Evolutionary conservation across 1,139 yeast species (phyloP), one percentile per base, ranked within the genome.

Genomic region (Geotrichum klebahnii): DNA sequence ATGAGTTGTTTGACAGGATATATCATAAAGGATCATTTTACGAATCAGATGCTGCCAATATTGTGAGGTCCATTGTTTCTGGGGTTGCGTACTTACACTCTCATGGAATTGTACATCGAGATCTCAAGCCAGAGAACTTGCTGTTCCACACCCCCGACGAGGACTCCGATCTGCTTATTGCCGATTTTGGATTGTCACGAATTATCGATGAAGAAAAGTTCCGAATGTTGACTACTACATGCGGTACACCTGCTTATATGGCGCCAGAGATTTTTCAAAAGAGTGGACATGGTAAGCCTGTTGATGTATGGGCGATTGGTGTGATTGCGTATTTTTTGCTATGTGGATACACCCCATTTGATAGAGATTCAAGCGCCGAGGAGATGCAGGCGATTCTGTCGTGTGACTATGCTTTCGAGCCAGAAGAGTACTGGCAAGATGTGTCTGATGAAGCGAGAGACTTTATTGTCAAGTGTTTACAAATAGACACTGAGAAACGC

Each of bases 91-190:
- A 86, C 61, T 73, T 90, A 58, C 97, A 90, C 65, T 71, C 76
- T 9, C 80, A 83, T 57, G 86, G 88, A 43, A 79, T 90, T 50
- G 94, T 88, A 12, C 98, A 92, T 67, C 76, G 97, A 48, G 98
- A 92, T 67, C 74, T 92, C 57, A 92, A 92, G 67, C 97, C 97
- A 0, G 98, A 92, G 64, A 92, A 92, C 61, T 79, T 92, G 48
- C 70, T 92, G 52, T 73, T 90, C 54, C 64, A 67, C 31, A 67
- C 73, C 5, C 59, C 66, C 20, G 72, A 66, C 43, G 69, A 66
- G 44, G 70, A 75, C 37, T 74, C 75, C 39, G 79, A 76, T 58
- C 66, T 83, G 45, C 70, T 84, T 44, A 70, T 84, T 48, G 90
- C 87, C 2, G 94, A 84, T 66, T 84, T 84, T 66, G 92, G 94